A percentile compares a stretch with the other conserved stretches of the same genome.
Evolutionary conservation across 2,329 filamentous ascomycete species (phyloP).

Genomic region (Arthrobotrys sphaeroides): DNA sequence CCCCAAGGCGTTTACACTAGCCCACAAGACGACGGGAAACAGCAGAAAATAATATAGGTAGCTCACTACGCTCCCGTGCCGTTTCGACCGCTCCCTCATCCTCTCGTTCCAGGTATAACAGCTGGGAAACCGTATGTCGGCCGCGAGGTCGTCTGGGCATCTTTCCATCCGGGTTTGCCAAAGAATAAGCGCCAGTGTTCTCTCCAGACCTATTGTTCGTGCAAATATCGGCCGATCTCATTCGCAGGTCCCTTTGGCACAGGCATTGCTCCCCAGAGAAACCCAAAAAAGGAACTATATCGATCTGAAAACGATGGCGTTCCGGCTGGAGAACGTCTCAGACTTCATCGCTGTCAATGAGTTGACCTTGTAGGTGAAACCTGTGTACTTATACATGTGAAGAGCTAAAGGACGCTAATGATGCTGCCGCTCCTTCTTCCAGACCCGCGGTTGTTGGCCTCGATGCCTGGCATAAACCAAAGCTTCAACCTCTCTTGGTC

Average conservation of each 20-base stretch:
- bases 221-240: neutral
- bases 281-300: conserved; percentile 18
- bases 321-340: conserved; percentile 29
- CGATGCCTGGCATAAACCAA: conserved; percentile 56
- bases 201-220: neutral
- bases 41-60: neutral
- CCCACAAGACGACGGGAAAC: neutral
- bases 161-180: conserved; percentile 10
- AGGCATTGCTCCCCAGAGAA: neutral
- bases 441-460: conserved; percentile 39
- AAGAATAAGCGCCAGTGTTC: neutral
- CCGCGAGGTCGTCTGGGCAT: conserved; percentile 14
- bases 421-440: neutral
- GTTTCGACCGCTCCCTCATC: neutral
- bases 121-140: conserved; percentile 28
- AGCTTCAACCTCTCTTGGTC: conserved; percentile 56
- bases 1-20: neutral
- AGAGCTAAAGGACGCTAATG: neutral
- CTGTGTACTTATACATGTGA: too few relatives aligned
- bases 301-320: conserved; percentile 50
- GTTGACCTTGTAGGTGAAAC: conserved; percentile 34
- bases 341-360: conserved; percentile 51
- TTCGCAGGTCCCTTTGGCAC: neutral
- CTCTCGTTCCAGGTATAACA: neutral
- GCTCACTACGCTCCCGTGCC: neutral